Base-by-base conservation (phyloP, 2,329 filamentous ascomycete genomes). In the Orbilia brochopaga region DNA sequence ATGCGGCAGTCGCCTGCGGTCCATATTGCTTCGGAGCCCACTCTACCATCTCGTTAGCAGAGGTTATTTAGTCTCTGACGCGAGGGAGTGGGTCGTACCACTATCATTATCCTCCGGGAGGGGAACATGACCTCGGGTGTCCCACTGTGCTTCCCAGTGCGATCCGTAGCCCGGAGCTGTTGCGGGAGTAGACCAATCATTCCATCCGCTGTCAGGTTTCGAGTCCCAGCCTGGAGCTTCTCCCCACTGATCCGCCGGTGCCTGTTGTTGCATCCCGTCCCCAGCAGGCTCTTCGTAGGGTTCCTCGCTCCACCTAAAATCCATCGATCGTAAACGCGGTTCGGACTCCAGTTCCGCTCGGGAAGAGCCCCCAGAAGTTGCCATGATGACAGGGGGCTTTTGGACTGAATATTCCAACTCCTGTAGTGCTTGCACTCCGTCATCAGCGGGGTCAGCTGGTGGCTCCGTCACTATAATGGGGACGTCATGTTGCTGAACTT, bases 81-180 rank as follows among this genome's bases (percentile, higher is more conserved):
- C n/a, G 17, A 10, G 0, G 21, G 32, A 32, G 19, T 54, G 13
- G 48, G 21, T 17, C 40, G 6, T 55, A 61, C 62, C 67, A 42
- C 32, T 64, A 48, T 65, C 51, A 13, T 35, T 32, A 27, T 59
- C 57, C 7, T 60, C 60, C 6, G 48, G 37, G 13, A 65, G 13
- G 8, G 27, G 40, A 21, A 72, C 60, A 50, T 65, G 60, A 3
- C 67, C 60, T 61, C 60, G 44, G 23, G 50, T 24, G 17, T 72
- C 60, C 67, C 67, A 72, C 8, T 52, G 35, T 7, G 19, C 15
- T 1, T 50, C 50, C 13, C 24, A 53, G 21, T 35, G 23, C 8
- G 46, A 27, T 15, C 44, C 48, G 23, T 42, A 24, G 13, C 1
- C 44, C n/a, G 32, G 4, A 11, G 15, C 63, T 10, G 35, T 23